Conservation (phyloP, 441 rosid genomes). For the Populus hybrid region DNA sequence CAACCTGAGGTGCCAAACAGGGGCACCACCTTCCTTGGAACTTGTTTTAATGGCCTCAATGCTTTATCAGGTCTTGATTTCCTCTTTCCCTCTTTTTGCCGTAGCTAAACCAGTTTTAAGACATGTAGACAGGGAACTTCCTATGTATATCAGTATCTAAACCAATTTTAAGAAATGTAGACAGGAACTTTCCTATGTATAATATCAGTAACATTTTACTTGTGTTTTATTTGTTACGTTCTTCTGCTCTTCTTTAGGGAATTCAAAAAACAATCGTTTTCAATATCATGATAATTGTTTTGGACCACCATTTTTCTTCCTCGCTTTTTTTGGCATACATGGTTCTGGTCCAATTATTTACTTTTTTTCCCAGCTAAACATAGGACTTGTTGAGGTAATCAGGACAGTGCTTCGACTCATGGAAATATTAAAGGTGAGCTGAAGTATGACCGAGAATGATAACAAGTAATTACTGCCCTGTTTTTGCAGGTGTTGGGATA, state of each 20-base stretch:
- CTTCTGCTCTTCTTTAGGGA: too few species aligned
- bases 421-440: background rate
- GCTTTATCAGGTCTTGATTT: constrained; percentile 41
- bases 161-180: background rate
- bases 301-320: too few species aligned
- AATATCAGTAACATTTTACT: too few species aligned
- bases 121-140: background rate
- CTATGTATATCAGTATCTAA: background rate
- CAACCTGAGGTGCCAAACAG: constrained; percentile 18
- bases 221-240: too few species aligned
- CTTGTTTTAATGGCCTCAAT: constrained; percentile 62
- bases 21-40: constrained; percentile 47
- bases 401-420: background rate
- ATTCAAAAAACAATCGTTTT: too few species aligned
- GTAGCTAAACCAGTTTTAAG: background rate
- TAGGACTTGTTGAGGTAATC: too few species aligned
- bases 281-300: too few species aligned
- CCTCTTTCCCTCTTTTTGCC: background rate
- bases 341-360: too few species aligned
- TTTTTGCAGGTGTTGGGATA: constrained; percentile 57
- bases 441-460: background rate
- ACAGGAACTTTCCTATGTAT: background rate
- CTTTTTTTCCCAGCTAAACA: too few species aligned
- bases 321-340: too few species aligned
- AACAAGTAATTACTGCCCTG: too few species aligned